phyloP scores from a whole-genome alignment of 2,329 filamentous ascomycete genomes.

The Botryotinia convoluta region DNA sequence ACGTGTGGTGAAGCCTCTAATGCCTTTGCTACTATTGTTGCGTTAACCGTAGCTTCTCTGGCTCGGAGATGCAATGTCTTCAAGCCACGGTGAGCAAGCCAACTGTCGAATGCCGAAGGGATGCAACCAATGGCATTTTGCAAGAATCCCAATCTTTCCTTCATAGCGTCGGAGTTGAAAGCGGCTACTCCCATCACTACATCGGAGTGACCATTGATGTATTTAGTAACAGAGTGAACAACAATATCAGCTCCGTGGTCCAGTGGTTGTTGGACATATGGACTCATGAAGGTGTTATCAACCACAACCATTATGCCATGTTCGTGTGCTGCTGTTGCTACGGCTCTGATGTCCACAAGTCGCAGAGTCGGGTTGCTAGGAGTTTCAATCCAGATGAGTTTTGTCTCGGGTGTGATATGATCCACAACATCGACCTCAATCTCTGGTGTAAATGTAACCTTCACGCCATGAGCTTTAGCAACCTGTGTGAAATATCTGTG shows the following conservation, averaged over 20 bases:
- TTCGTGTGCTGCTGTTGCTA: conserved; percentile 78
- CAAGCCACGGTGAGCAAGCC: conserved; percentile 93
- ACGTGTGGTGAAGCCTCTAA: conserved; percentile 80
- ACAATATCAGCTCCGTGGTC: conserved; percentile 95
- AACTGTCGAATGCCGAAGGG: conserved; percentile 92
- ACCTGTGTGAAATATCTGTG: conserved; percentile 99
- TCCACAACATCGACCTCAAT: conserved; percentile 85
- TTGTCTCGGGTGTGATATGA: conserved; percentile 85
- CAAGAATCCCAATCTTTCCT: conserved; percentile 77
- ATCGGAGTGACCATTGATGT: conserved; percentile 96
- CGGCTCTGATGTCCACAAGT: conserved; percentile 86
- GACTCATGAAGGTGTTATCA: conserved; percentile 96
- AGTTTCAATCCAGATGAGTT: conserved; percentile 94
- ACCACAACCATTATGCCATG: conserved; percentile 95
- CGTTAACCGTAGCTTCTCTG: conserved; percentile 79
- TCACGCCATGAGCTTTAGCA: conserved; percentile 87
- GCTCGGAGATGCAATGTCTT: conserved; percentile 96
- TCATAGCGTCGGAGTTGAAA: conserved; percentile 82
- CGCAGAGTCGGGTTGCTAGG: conserved; percentile 93
- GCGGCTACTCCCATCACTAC: conserved; percentile 97
- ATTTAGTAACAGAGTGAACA: conserved; percentile 96
- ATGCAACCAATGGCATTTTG: conserved; percentile 98
- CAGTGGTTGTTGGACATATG: conserved; percentile 94
- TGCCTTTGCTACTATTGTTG: conserved; percentile 69
- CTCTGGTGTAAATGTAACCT: conserved; percentile 89